Evolutionary conservation across 1,284 basidiomycete genomes (phyloP).

Genomic region (Fistulinella cinereoalba): DNA sequence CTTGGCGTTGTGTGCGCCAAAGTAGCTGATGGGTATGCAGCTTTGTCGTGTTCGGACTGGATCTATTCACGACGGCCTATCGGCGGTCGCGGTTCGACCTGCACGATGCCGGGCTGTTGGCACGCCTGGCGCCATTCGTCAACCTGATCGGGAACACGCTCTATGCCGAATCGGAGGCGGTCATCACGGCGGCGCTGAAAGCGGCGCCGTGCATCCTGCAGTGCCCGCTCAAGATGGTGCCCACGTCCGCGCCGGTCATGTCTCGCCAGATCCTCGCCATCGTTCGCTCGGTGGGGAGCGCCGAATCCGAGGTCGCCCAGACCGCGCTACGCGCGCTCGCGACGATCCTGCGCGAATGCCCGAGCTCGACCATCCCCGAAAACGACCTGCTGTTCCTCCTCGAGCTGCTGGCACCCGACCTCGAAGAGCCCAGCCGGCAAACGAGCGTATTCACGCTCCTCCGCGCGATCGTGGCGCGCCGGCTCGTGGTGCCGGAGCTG

Average conservation of each 20-base stretch:
- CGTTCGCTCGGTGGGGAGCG: slow-evolving; percentile 81
- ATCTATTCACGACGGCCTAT: slow-evolving; percentile 87
- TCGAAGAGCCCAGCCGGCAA: slow-evolving; percentile 94
- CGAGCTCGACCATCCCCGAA: slow-evolving; percentile 80
- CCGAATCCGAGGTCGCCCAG: slow-evolving; percentile 90
- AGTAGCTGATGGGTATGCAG: slow-evolving; percentile 42
- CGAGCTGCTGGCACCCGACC: slow-evolving; percentile 82
- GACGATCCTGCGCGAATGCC: slow-evolving; percentile 82
- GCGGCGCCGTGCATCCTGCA: slow-evolving; percentile 81
- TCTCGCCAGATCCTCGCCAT: slow-evolving; percentile 86
- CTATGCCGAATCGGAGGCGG: slow-evolving; percentile 79
- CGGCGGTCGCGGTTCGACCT: slow-evolving; percentile 87
- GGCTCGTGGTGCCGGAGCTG: slow-evolving; percentile 93
- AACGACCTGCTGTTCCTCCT: slow-evolving; percentile 87
- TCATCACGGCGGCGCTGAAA: slow-evolving; percentile 81
- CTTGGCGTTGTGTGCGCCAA: neutral
- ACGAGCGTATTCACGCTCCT: slow-evolving; percentile 86
- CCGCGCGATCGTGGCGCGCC: slow-evolving; percentile 87
- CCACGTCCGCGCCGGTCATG: slow-evolving; percentile 80
- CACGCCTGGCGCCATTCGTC: slow-evolving; percentile 86
- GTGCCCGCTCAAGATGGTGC: slow-evolving; percentile 79
- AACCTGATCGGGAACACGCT: slow-evolving; percentile 89
- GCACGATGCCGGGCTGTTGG: slow-evolving; percentile 65
- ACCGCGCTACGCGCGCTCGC: slow-evolving; percentile 86
- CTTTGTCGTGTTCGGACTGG: slow-evolving; percentile 91